Evolutionary conservation across 2,329 filamentous ascomycete species (phyloP), one percentile per base, ranked within the genome.

Genomic region (Aspergillus aculeatus): DNA sequence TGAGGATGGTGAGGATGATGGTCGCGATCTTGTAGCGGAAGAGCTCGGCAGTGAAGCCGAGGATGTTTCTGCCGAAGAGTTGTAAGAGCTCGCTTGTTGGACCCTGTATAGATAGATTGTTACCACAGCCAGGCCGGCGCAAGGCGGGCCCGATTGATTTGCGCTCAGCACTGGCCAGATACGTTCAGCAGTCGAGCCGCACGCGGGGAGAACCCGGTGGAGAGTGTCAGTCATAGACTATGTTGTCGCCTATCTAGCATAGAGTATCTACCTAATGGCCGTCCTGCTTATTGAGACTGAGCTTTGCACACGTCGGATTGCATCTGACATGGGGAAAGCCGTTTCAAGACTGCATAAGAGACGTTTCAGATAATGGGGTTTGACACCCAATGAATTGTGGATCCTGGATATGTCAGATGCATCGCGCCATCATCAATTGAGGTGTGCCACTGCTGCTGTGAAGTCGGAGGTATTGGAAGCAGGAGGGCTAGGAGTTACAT

Each of bases 21-120:
- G 68, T 31, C 66, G 68, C 58, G 67, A 79, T 62, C 65, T 79
- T 41, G 68, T 80, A 16, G 68, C 71, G 26, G 71, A 77, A n/a
- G 77, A 80, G 61, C 69, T 79, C 49, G 78, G 77, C 21, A 79
- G 76, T 64, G 75, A 79, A 64, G 77, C 75, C 19, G 79, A 79
- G 60, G 74, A 79, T 58, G 66, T 76, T 41, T 66, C 68, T n/a
- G 66, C 67, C 19, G 69, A 73, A 47, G 66, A 75, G 61, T 62
- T 69, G 57, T 64, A 54, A 66, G 32, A 48, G 47, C 41, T 47
- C n/a, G 44, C 47, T 50, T 51, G 23, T 52, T 47, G 54, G 54
- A 48, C 32, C n/a, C 14, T 60, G 53, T 50, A 58, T 50, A 32
- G 56, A 50, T 57, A 47, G 12, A 44, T 48, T 23, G 26, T 31